Conservation (phyloP, 148 eudicot species). For the Arctostaphylos glauca region DNA sequence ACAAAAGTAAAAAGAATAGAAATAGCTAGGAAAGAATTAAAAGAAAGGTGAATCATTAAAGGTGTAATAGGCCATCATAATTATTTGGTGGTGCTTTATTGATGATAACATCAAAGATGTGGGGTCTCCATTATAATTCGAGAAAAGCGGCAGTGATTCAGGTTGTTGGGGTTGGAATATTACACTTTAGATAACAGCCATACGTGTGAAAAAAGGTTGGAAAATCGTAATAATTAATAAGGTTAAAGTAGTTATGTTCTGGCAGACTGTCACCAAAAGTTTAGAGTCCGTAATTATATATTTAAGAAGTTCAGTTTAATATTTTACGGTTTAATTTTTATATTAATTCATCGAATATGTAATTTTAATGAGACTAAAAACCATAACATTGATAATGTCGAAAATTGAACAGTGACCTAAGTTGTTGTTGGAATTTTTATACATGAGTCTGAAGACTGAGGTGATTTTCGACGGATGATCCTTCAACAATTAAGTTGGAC, state of each 20-base stretch:
- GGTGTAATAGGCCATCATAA: not conserved
- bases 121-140: not conserved
- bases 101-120: not conserved
- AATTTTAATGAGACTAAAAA: no score
- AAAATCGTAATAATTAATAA: not conserved
- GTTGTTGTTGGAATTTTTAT: no score
- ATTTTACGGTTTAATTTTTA: no score
- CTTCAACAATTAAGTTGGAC: no score
- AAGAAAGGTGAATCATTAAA: not conserved
- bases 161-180: not conserved
- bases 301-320: not conserved
- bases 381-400: no score
- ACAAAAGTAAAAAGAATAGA: not conserved
- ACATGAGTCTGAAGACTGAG: no score
- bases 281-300: no score
- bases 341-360: no score
- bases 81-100: not conserved
- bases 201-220: not conserved
- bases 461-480: no score
- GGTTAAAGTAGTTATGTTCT: not conserved
- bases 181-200: not conserved
- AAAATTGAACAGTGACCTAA: no score
- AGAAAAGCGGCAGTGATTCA: not conserved
- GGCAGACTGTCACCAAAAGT: not conserved
- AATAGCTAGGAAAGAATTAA: not conserved